Evolutionary conservation across 441 rosid genomes (phyloP).

Genomic region (Manihot esculenta): DNA sequence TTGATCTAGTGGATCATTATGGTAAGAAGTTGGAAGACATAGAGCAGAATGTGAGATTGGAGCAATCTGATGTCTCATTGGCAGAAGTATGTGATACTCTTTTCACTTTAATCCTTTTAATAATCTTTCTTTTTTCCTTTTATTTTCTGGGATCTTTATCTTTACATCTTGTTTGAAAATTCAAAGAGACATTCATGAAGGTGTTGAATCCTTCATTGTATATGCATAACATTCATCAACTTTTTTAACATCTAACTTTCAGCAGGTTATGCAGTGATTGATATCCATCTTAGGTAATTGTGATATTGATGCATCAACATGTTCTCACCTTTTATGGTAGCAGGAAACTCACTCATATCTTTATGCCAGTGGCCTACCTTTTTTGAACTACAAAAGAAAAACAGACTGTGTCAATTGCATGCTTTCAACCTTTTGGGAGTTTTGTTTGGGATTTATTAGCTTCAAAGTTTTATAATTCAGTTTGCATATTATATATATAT

Average conservation of each 20-base stretch:
- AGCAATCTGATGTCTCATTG: slow-evolving; percentile 59
- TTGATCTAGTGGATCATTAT: slow-evolving; percentile 62
- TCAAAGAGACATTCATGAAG: neutral
- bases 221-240: neutral
- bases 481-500: no score
- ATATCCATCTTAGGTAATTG: neutral
- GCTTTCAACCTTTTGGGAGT: neutral
- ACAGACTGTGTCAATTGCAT: neutral
- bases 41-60: slow-evolving; percentile 67
- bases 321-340: neutral
- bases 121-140: slow-evolving; percentile 11
- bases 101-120: slow-evolving; percentile 12
- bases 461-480: neutral
- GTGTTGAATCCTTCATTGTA: neutral
- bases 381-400: neutral
- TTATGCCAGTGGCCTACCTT: no score
- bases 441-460: neutral
- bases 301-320: neutral
- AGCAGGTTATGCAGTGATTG: neutral
- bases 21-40: slow-evolving; percentile 62
- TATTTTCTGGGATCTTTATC: neutral
- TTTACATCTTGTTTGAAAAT: neutral
- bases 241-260: neutral
- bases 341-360: neutral
- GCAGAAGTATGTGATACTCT: slow-evolving; percentile 47